A percentile compares a stretch with the other conserved stretches of the same genome.
phyloP scores from a whole-genome alignment of 306 rosid species.

The Inga leiocalycina region DNA sequence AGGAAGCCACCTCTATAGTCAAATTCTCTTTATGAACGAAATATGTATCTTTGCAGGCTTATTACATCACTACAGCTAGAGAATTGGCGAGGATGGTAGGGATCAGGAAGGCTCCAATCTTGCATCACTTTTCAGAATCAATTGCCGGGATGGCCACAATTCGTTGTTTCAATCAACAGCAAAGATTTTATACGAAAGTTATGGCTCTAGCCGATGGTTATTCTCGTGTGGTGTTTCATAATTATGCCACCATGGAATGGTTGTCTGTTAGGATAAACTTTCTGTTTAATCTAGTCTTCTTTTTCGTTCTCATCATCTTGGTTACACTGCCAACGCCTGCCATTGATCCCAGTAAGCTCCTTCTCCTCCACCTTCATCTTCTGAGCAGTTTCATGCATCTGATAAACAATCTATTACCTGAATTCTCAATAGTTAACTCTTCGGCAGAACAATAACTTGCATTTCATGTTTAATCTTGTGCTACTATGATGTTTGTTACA shows the following conservation, averaged over 20 bases:
- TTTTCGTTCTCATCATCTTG: constrained; percentile 63
- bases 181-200: constrained; percentile 51
- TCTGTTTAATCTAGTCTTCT: constrained; percentile 72
- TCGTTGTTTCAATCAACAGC: constrained; percentile 74
- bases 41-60: constrained; percentile 51
- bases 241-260: constrained; percentile 88
- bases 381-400: constrained; percentile 7
- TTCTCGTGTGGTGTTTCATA: constrained; percentile 79
- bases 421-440: not conserved
- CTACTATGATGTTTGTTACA: not conserved
- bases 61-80: constrained; percentile 79
- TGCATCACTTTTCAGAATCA: constrained; percentile 88
- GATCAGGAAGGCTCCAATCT: constrained; percentile 73
- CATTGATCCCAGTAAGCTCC: constrained; percentile 70
- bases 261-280: constrained; percentile 75
- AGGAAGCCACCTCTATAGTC: not conserved
- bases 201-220: constrained; percentile 60
- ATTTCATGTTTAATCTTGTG: not conserved
- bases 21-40: constrained; percentile 23
- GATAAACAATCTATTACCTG: constrained; percentile 8
- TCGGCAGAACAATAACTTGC: not conserved
- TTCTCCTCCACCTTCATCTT: constrained; percentile 21
- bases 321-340: constrained; percentile 72
- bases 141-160: constrained; percentile 63
- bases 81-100: constrained; percentile 89